Percentiles rank a stretch among this genome's conserved stretches.
Conservation (phyloP, 2,329 filamentous ascomycete species). For the Cadophora sp. region DNA sequence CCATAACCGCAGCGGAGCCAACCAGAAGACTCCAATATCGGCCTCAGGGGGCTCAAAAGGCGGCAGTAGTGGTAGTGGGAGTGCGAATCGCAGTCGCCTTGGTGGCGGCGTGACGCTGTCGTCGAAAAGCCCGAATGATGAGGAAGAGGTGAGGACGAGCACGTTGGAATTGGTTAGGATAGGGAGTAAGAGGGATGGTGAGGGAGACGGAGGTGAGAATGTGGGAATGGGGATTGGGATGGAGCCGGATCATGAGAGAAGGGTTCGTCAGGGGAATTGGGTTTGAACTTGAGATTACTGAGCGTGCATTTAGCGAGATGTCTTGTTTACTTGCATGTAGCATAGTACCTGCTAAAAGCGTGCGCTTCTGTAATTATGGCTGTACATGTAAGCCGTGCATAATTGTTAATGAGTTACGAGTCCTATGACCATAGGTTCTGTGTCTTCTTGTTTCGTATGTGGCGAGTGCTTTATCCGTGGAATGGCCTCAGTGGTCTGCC, state of each 20-base stretch:
- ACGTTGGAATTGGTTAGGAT: not conserved
- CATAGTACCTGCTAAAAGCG: not conserved
- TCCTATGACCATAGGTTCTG: not conserved
- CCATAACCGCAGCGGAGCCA: not conserved
- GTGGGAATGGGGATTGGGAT: not conserved
- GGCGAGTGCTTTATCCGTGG: too few species aligned
- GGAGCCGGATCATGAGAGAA: not conserved
- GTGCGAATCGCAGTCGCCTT: not conserved
- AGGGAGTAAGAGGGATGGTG: not conserved
- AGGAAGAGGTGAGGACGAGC: not conserved
- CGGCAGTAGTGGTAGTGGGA: not conserved
- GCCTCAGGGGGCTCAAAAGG: not conserved
- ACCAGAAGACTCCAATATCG: not conserved
- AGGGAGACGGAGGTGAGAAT: not conserved
- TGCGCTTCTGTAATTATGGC: not conserved
- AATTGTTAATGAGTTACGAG: not conserved
- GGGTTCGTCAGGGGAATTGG: not conserved
- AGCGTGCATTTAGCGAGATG: not conserved
- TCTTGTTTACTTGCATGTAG: not conserved
- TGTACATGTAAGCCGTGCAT: not conserved
- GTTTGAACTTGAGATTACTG: not conserved
- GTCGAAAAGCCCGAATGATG: not conserved
- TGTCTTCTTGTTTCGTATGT: not conserved
- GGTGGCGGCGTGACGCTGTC: not conserved
- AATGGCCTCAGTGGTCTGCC: too few species aligned